A percentile compares a stretch with the other conserved stretches of the same genome.
Conservation (phyloP, 2,329 filamentous ascomycete genomes). For the Aciculosporium take region DNA sequence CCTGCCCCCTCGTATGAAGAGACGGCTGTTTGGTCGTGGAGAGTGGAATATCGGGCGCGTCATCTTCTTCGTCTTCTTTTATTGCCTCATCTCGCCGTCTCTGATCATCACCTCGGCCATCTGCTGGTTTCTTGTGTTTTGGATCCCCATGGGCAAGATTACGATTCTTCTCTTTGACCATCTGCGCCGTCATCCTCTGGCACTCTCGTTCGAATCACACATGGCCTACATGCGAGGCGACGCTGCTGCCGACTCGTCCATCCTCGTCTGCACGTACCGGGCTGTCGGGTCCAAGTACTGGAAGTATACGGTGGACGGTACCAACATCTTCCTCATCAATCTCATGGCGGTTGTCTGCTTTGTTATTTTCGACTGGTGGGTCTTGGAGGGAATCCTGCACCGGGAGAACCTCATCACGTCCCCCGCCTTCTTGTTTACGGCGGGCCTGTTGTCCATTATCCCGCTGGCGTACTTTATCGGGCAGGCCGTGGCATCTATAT, state of each 20-base stretch:
- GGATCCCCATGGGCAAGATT: slow-evolving; percentile 96
- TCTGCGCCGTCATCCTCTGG: slow-evolving; percentile 79
- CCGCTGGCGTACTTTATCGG: slow-evolving; percentile 97
- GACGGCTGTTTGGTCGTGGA: slow-evolving; percentile 82
- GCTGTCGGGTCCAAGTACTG: slow-evolving; percentile 91
- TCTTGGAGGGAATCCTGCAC: slow-evolving; percentile 56
- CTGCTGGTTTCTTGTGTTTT: slow-evolving; percentile 95
- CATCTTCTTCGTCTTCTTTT: slow-evolving; percentile 94
- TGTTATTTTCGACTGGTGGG: slow-evolving; percentile 81
- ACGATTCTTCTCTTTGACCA: slow-evolving; percentile 83
- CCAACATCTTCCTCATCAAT: slow-evolving; percentile 98
- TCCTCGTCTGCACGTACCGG: slow-evolving; percentile 91
- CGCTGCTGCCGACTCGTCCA: slow-evolving; percentile 63
- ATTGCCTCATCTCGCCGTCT: slow-evolving; percentile 75
- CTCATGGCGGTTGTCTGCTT: slow-evolving; percentile 87
- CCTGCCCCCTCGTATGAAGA: slow-evolving; percentile 42
- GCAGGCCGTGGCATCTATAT: slow-evolving; percentile 95
- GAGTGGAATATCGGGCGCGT: slow-evolving; percentile 92
- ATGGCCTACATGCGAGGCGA: slow-evolving; percentile 56
- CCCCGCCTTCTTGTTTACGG: slow-evolving; percentile 71
- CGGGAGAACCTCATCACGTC: slow-evolving; percentile 63
- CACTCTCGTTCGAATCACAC: slow-evolving; percentile 85
- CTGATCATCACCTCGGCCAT: slow-evolving; percentile 74
- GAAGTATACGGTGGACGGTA: slow-evolving; percentile 98
- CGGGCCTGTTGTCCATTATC: slow-evolving; percentile 82